phyloP scores from a whole-genome alignment of 163 green algal genomes.

The Chlorella variabilis region DNA sequence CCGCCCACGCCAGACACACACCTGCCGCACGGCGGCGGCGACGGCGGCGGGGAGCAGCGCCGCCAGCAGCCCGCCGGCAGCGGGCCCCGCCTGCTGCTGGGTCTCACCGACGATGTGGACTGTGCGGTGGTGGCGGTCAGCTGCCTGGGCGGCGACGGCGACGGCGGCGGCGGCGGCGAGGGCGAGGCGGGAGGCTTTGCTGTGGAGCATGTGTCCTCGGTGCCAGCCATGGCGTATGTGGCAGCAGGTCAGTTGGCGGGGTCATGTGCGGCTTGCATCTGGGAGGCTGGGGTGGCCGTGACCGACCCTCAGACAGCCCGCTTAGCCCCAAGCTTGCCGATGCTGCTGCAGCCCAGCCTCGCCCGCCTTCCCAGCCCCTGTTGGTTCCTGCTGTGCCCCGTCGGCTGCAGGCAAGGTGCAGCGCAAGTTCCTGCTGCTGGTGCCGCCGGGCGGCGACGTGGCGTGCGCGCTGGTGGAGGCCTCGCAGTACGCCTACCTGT shows the following conservation, averaged over 20 bases:
- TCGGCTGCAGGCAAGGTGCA: constrained; percentile 42
- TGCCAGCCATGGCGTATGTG: constrained; percentile 51
- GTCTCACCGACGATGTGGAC: constrained; percentile 53
- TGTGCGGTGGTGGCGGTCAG: constrained; percentile 40
- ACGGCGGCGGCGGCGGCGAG: neutral
- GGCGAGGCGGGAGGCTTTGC: neutral
- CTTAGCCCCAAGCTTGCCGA: no score
- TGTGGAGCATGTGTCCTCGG: constrained; percentile 19
- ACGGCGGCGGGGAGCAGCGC: neutral
- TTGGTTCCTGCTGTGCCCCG: neutral
- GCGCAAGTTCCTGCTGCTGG: constrained; percentile 46
- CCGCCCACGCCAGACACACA: constrained; percentile 28
- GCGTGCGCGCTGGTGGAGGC: constrained; percentile 41
- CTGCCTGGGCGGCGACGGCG: neutral
- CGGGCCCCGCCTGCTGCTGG: constrained; percentile 31
- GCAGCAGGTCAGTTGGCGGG: constrained; percentile 47
- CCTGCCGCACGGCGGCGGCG: neutral
- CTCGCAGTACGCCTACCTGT: constrained; percentile 45
- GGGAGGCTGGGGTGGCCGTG: no score
- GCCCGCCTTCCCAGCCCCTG: no score
- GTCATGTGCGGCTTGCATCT: no score
- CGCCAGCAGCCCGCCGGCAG: neutral
- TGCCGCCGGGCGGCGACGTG: constrained; percentile 22
- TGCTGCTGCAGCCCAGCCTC: no score
- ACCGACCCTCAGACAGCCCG: no score